Evolutionary conservation across 2,329 filamentous ascomycete species (phyloP), one percentile per base, ranked within the genome.

Genomic region (Aotearoamyces nothofagi): DNA sequence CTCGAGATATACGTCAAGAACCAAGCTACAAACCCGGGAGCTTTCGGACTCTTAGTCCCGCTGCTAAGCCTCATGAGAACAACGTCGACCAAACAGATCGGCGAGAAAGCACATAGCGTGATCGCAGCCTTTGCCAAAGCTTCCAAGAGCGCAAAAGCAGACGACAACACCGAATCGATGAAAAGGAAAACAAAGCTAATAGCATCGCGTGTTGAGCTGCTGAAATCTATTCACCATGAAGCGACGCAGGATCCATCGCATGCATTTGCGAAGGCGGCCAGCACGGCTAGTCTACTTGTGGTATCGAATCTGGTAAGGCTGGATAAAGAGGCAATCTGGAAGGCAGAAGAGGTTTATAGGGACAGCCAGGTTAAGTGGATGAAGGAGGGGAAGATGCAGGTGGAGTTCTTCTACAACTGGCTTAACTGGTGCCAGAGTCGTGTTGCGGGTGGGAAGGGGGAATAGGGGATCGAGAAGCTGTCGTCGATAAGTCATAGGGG

Each of bases 1-100:
- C 63, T 96, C 8, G 71, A 78, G 35, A 78, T 90, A 38, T 96
- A 83, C 52, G 63, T 90, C 38, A 84, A 80, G 51, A 77, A 78
- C 41, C 77, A 90, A 53, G 69, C 78, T 32, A 63, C 64, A 13
- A 78, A 73, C 42, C 55, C 66, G 2, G 57, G 86, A 1, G 69
- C 74, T 1, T 68, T 90, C 24, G 61, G 71, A 20, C 54, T 90
- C 6, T 57, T 94, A 5, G 51, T 86, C 5, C 84, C 87, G 1
- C 61, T 94, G 1, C 60, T 92, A n/a, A 60, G 65, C 24, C 68
- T 90, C 23, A 71, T 81, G 25, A 73, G 82, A 32, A 77, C 67
- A n/a, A 90, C 81, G 1, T 71, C 65, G 20, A 76, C 74, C 35
- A 83, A 82, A 53, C 66, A 81, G 30, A 67, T 93, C 3, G 68